These are phyloP conservation scores for Blepharisma stoltei DNA, from an alignment of 73 alveolate genomes.

Conservation along the genomic window DNA sequence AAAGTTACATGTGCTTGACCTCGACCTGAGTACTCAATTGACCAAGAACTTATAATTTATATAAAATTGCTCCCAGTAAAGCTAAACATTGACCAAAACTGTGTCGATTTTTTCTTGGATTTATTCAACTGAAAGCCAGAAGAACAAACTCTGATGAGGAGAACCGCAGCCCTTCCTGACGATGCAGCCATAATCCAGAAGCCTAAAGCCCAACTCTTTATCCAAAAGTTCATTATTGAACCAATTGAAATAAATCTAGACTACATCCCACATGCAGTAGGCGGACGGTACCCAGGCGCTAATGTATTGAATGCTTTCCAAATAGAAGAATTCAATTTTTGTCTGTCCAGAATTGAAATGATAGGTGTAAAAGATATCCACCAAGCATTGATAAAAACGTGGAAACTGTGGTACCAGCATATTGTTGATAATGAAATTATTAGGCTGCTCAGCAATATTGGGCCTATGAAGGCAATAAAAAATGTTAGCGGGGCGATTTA, in stretches of 20 bases:
- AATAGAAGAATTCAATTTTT: slow-evolving; percentile 8
- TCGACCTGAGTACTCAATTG: not conserved
- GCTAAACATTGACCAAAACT: slow-evolving; percentile 13
- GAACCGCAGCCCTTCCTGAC: slow-evolving; percentile 6
- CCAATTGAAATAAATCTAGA: not conserved
- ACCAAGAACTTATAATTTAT: not conserved
- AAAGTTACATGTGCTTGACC: slow-evolving; percentile 13
- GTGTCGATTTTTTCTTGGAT: not conserved
- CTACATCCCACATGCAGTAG: slow-evolving; percentile 7
- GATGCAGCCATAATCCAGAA: not conserved
- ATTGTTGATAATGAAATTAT: not conserved
- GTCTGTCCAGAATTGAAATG: slow-evolving; percentile 15
- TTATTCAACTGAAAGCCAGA: slow-evolving; percentile 21
- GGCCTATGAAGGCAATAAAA: not conserved
- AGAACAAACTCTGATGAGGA: not conserved
- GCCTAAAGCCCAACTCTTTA: not conserved
- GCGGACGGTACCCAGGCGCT: slow-evolving; percentile 3
- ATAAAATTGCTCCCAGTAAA: not conserved
- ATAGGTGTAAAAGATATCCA: slow-evolving; percentile 1
- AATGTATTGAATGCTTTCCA: slow-evolving; percentile 2
- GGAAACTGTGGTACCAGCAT: slow-evolving; percentile 5
- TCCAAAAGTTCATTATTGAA: slow-evolving; percentile 1
- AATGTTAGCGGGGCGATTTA: not conserved
- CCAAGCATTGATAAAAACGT: not conserved
- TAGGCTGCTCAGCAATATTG: not conserved